Conservation (phyloP, 805 yeast genomes). For the Ogataea salicorniae region DNA sequence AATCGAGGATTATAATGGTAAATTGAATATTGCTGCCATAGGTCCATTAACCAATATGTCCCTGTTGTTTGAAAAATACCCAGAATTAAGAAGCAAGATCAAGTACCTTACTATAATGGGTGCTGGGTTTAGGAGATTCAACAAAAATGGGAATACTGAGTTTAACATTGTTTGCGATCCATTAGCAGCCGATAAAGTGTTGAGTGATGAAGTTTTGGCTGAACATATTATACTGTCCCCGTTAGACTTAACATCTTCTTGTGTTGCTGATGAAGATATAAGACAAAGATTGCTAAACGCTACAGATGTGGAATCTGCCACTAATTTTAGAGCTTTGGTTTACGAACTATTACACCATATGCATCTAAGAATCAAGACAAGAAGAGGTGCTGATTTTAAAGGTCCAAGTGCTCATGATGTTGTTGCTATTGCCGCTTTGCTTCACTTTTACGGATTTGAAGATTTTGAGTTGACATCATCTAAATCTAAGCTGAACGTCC, state of each 20-base stretch:
- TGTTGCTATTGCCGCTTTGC: constrained; percentile 55
- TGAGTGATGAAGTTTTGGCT: constrained; percentile 42
- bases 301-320: constrained; percentile 22
- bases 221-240: constrained; percentile 55
- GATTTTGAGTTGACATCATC: constrained; percentile 19
- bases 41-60: constrained; percentile 78
- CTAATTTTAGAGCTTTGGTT: constrained; percentile 49
- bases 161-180: constrained; percentile 77
- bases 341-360: constrained; percentile 50
- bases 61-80: constrained; percentile 46
- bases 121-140: constrained; percentile 42
- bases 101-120: constrained; percentile 70
- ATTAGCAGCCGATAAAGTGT: constrained; percentile 58
- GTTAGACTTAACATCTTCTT: constrained; percentile 65
- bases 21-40: constrained; percentile 61
- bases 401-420: constrained; percentile 87
- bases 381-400: constrained; percentile 34
- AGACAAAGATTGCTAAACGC: constrained; percentile 36
- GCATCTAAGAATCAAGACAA: constrained; percentile 38
- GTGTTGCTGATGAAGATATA: constrained; percentile 43
- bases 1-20: constrained; percentile 34
- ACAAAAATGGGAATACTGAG: constrained; percentile 46
- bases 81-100: constrained; percentile 46
- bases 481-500: constrained; percentile 14
- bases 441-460: constrained; percentile 36